These are phyloP conservation scores for Pseudozyma sp. DNA, from an alignment of 1,284 basidiomycete genomes.

Conservation along the genomic window DNA sequence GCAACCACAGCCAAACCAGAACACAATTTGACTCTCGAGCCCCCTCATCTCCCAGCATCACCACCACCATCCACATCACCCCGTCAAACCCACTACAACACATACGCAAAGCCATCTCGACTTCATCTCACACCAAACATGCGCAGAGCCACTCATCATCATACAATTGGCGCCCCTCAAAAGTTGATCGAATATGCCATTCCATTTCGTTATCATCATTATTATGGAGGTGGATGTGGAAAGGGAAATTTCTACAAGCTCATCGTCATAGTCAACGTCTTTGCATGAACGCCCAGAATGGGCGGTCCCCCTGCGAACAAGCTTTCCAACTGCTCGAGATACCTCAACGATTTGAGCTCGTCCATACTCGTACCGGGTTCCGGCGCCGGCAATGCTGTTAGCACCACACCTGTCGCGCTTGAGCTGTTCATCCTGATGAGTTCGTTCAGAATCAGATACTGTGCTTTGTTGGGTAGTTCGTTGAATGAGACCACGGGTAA, in stretches of 20 bases:
- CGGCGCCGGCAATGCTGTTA: conserved; percentile 66
- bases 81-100: too few species aligned
- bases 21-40: background rate
- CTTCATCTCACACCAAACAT: too few species aligned
- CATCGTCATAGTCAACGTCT: conserved; percentile 66
- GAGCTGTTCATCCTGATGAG: conserved; percentile 64
- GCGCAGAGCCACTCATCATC: too few species aligned
- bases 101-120: too few species aligned
- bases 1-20: background rate
- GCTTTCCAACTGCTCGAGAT: conserved; percentile 63
- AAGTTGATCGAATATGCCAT: too few species aligned
- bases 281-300: conserved; percentile 65
- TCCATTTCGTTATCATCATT: too few species aligned
- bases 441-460: conserved; percentile 68
- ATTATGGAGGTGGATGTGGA: too few species aligned
- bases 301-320: conserved; percentile 65
- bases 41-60: background rate
- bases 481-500: conserved; percentile 62
- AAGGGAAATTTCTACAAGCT: conserved; percentile 32
- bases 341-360: conserved; percentile 50
- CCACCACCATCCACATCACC: too few species aligned
- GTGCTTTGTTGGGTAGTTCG: conserved; percentile 66
- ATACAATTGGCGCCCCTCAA: too few species aligned
- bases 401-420: conserved; percentile 59
- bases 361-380: conserved; percentile 62